Percentiles rank a stretch among this genome's conserved stretches.
These are phyloP conservation scores for Podaxis sp. DNA, from an alignment of 768 basidiomycete species.

Conservation along the genomic window DNA sequence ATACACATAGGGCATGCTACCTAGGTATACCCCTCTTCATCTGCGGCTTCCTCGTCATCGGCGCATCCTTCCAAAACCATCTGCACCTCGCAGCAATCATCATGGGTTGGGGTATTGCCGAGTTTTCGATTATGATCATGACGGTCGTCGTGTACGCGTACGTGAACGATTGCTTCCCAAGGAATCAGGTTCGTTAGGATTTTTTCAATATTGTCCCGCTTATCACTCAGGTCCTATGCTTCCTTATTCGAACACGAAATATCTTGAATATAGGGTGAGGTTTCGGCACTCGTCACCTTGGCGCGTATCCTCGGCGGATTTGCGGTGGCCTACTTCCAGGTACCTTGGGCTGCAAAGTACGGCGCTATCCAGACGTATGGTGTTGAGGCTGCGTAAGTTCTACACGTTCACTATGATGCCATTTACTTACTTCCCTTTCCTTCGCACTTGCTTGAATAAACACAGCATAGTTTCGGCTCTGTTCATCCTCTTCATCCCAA, in stretches of 20 bases:
- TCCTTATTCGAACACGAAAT: not conserved
- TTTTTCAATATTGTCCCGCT: not conserved
- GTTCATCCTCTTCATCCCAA: conserved; percentile 48
- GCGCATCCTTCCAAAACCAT: conserved; percentile 47
- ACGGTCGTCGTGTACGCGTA: conserved; percentile 51
- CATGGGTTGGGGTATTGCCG: conserved; percentile 60
- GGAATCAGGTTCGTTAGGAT: conserved; percentile 29
- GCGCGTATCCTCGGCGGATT: conserved; percentile 52
- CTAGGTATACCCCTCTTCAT: conserved; percentile 51
- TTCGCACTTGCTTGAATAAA: not conserved
- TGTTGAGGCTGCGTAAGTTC: conserved; percentile 49
- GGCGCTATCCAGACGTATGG: conserved; percentile 57
- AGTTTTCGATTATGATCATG: conserved; percentile 48
- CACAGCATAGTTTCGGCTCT: conserved; percentile 44
- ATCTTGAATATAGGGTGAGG: conserved; percentile 41
- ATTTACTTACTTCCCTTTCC: not conserved
- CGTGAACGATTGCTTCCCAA: conserved; percentile 23
- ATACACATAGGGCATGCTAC: conserved; percentile 43
- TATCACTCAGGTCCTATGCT: not conserved
- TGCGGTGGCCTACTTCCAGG: conserved; percentile 58
- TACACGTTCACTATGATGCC: not conserved
- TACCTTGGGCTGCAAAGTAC: conserved; percentile 51
- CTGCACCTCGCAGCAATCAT: conserved; percentile 45
- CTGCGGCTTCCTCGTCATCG: conserved; percentile 51
- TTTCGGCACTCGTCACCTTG: conserved; percentile 53